These are phyloP conservation scores for Trichoderma atroviride DNA, from an alignment of 2,329 filamentous ascomycete genomes.

Conservation along the genomic window DNA sequence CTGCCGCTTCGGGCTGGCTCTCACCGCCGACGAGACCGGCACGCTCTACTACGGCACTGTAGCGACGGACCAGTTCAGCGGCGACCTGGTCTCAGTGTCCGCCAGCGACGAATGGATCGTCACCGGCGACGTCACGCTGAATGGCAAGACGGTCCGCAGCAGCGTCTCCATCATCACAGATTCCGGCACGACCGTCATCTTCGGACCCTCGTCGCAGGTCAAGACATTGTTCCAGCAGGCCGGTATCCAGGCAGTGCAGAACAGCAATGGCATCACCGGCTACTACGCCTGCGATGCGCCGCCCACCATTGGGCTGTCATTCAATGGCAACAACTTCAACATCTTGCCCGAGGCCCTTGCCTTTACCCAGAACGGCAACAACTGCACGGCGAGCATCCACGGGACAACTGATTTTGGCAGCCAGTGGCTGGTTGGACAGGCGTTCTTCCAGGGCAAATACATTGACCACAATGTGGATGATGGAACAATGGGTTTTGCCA, in stretches of 20 bases:
- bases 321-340: conserved; percentile 29
- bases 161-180: conserved; percentile 28
- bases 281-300: conserved; percentile 29
- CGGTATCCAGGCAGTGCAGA: conserved; percentile 25
- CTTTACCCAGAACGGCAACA: conserved; percentile 27
- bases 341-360: conserved; percentile 29
- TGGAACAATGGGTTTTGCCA: conserved; percentile 29
- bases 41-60: conserved; percentile 31
- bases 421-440: conserved; percentile 32
- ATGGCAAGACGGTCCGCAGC: conserved; percentile 13
- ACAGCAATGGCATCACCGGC: conserved; percentile 27
- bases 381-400: conserved; percentile 30
- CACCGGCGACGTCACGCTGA: conserved; percentile 27
- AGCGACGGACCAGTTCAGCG: conserved; percentile 24
- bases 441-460: conserved; percentile 32
- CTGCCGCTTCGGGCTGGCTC: conserved; percentile 32
- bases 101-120: conserved; percentile 23
- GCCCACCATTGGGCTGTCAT: conserved; percentile 28
- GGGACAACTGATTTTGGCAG: conserved; percentile 27
- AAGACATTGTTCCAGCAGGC: conserved; percentile 26
- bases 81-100: conserved; percentile 20
- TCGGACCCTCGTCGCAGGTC: conserved; percentile 29
- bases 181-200: conserved; percentile 30
- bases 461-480: conserved; percentile 30
- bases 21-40: conserved; percentile 30